Percentiles rank a stretch among this genome's conserved stretches.
Conservation (phyloP, 345 rosid genomes). For the Eucalyptus regnans region DNA sequence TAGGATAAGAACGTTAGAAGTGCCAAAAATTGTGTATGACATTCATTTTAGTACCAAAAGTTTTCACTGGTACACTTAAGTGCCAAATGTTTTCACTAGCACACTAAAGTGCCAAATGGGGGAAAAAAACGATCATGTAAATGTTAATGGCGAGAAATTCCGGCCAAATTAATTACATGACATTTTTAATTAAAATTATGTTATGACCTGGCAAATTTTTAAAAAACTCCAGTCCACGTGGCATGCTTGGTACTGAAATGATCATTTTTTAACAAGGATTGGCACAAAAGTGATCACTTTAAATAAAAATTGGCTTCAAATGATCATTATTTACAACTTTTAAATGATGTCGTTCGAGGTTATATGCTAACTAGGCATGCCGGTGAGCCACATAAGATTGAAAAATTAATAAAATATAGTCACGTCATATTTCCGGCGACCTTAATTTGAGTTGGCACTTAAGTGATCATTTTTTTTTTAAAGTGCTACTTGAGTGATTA, state of each 20-base stretch:
- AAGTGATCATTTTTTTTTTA: too few relatives aligned
- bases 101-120: too few relatives aligned
- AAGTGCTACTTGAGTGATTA: too few relatives aligned
- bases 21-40: fast-evolving
- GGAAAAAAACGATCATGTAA: fast-evolving
- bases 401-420: too few relatives aligned
- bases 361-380: too few relatives aligned
- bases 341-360: too few relatives aligned
- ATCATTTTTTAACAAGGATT: fast-evolving
- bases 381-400: fast-evolving
- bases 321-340: too few relatives aligned
- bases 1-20: fast-evolving
- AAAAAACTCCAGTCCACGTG: fast-evolving
- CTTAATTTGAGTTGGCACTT: too few relatives aligned
- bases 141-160: fast-evolving
- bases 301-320: fast-evolving
- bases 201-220: too few relatives aligned
- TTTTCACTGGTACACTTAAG: too few relatives aligned
- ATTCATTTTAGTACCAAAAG: fast-evolving
- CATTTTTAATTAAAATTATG: too few relatives aligned
- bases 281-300: fast-evolving
- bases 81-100: too few relatives aligned
- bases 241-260: fast-evolving
- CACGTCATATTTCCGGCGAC: fast-evolving
- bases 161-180: fast-evolving